Evolutionary conservation across 2,329 filamentous ascomycete genomes (phyloP), one percentile per base, ranked within the genome.

Genomic region (Microcyclospora tardicrescens): DNA sequence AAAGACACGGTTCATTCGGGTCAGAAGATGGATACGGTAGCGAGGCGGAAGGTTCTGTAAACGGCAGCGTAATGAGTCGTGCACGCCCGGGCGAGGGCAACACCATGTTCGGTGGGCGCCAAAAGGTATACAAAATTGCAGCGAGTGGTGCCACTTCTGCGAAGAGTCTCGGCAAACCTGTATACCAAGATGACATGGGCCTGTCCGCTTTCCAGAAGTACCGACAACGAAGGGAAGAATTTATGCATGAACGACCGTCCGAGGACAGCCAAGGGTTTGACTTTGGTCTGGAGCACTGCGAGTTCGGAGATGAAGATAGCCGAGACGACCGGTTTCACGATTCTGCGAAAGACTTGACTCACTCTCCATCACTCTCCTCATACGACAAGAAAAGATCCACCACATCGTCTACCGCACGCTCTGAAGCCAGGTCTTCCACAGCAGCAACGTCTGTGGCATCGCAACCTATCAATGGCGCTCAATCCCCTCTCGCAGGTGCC

Each of bases 61-160:
- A 60, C 34, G 72, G 75, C 1, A 85, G 82, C 58, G 72, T 96
- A n/a, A 89, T 96, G 82, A 80, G 70, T 51, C 73, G 91, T 37
- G 69, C 81, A 6, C 80, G 87, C 50, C 86, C 84, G 0, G 79
- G 75, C 1, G 89, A 96, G 56, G 86, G 89, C 34, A 98, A 96
- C 56, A 81, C 84, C 49, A 62, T 98, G 40, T 98, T 98, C 61
- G 91, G 91, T 41, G 91, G 91, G 12, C 77, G 91, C 33, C 91
- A 96, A 59, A 96, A 96, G 64, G 80, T 96, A 29, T 96, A 93
- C 56, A 87, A 85, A 59, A 83, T 94, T 46, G 71, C 82, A 0
- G 64, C 67, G 28, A 67, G 63, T 49, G 51, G 61, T 39, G 54
- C 63, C 39, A 39, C 14, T 6, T 53, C 49, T 12, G 50, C 50